Evolutionary conservation across 1,284 basidiomycete species (phyloP), one percentile per base, ranked within the genome.

Genomic region (Ustilago sp.): DNA sequence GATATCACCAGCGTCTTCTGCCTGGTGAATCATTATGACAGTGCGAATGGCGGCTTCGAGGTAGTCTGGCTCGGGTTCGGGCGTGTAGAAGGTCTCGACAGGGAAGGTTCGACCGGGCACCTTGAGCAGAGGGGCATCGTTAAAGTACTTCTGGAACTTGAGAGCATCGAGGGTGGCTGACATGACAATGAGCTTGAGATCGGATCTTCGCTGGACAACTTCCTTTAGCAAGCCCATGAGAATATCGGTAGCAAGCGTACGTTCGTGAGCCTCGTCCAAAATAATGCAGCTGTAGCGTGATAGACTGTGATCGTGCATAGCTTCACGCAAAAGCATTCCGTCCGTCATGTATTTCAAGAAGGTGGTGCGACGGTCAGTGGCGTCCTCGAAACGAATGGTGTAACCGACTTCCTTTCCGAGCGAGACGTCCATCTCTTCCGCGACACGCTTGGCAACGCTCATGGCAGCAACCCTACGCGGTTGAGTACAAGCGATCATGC

Each of bases 141-240:
- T 91, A 86, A 98, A 99, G 89, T 98, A 99, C 82, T 92, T 93
- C 86, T 96, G 94, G 88, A 99, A 99, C 87, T 99, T 99, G 84
- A 93, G 89, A 0, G 96, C 94, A 83, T 99, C 96, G 38, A 99
- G 91, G 1, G 97, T 99, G 39, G 97, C 97, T 50, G 93, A 95
- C 97, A 99, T 99, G 89, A 99, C 89, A 69, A 99, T 95, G 83
- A 99, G 92, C 88, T 98, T 99, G 79, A 99, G 91, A 85, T 98
- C 96, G 1, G 90, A 81, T 48, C 97, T 91, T 70, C 91, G 90
- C 83, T 91, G 92, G 2, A 93, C 92, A 17, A 99, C 91, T 73
- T 90, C 89, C 84, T 90, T 90, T 31, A 90, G 84, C 15, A 98
- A 89, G 77, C 96, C 95, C 94, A 99, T 98, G 55, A 99, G 92